Base-by-base conservation (phyloP, 129 eudicot species). In the Helichrysum umbraculigerum region DNA sequence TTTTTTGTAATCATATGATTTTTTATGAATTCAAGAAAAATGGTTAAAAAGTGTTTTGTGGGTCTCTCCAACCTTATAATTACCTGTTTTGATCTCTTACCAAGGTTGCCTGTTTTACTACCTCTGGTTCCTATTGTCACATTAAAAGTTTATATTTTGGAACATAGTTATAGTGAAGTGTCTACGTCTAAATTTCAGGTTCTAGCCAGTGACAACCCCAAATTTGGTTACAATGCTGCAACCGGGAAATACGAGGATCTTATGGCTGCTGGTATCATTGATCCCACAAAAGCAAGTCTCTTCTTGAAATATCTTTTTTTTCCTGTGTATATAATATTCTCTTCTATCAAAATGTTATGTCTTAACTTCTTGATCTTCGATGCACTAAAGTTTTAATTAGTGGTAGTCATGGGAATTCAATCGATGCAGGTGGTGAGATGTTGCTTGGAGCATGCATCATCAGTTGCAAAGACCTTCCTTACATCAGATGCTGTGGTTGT, bases 401-500 rank as follows among this genome's bases (percentile, higher is more conserved):
- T 7, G 62, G 22, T n/a, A 57, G 12, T 54, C 62, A 20, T 57
- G 20, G 20, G 28, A 5, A 57, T 57, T 19, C 62, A 67, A 16
- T 54, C 17, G 68, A n/a, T 52, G 39, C 69, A 80, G 84, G 84
- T 84, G 76, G 88, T 84, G 79, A 84, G 88, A 72, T 84, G 88
- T 81, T 84, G 88, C 70, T 76, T 84, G 82, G 88, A 84, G 77
- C 85, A 84, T 62, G 85, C 88, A 29, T 80, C 83, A 41, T 80
- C 83, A 0, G 83, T 80, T 42, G 88, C 88, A 57, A 84, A 81
- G 61, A 84, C 85, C 9, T 84, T 84, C 79, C 84, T 75, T 60
- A 81, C 96, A 62, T 87, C 96, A 28, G 92, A 90, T 77, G 92
- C 96, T 0, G 90, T 90, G 66, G 96, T 90, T 16, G 85, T 81